phyloP scores from a whole-genome alignment of 1,139 yeast genomes.

The Scheffersomyces lignicola region DNA sequence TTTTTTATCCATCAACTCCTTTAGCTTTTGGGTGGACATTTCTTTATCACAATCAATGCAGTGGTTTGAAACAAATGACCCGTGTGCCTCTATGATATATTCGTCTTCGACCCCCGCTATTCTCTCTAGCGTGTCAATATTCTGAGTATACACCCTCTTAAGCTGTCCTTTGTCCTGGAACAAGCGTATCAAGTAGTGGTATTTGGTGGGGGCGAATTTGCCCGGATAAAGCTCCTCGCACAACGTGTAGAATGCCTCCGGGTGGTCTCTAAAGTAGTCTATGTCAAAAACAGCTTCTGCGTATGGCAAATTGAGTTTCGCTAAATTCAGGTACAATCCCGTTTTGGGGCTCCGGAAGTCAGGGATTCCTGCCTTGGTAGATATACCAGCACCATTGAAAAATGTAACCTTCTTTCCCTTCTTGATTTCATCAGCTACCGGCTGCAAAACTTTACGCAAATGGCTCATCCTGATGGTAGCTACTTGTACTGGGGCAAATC shows the following conservation, averaged over 20 bases:
- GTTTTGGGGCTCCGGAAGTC: conserved; percentile 92
- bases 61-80: conserved; percentile 82
- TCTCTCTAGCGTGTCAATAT: conserved; percentile 88
- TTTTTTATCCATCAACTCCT: conserved; percentile 34
- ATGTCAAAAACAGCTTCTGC: conserved; percentile 97
- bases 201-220: conserved; percentile 76
- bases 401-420: conserved; percentile 39
- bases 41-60: conserved; percentile 72
- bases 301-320: conserved; percentile 73
- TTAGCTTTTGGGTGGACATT: conserved; percentile 53
- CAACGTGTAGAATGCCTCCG: conserved; percentile 80
- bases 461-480: too few relatives aligned
- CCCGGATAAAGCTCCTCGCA: conserved; percentile 90
- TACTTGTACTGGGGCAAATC: too few relatives aligned
- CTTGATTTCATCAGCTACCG: conserved; percentile 23
- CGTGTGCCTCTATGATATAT: conserved; percentile 86
- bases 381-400: conserved; percentile 88
- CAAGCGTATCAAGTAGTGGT: conserved; percentile 69
- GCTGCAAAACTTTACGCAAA: conserved; percentile 14
- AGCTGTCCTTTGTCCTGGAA: conserved; percentile 64
- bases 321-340: conserved; percentile 82
- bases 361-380: conserved; percentile 92
- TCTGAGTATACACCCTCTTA: conserved; percentile 81
- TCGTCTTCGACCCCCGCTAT: conserved; percentile 72
- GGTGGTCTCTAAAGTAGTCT: conserved; percentile 70